Conservation (phyloP, 208 protist genomes). For the Tritrichomonas musculus region DNA sequence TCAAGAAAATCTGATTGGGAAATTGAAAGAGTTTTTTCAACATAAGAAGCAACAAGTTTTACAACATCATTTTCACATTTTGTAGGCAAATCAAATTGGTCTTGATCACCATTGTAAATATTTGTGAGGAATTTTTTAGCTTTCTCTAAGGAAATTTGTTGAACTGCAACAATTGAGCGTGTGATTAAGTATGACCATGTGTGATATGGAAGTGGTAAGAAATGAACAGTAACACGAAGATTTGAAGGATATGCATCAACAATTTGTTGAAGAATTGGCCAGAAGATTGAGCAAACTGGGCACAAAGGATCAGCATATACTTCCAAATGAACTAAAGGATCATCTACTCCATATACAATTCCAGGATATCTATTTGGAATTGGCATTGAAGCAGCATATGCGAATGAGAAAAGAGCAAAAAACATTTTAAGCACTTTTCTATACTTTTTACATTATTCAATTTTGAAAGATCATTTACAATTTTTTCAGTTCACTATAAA, state of each 20-base stretch:
- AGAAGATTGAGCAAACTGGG: background rate
- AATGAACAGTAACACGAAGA: background rate
- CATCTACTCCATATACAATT: too few relatives aligned
- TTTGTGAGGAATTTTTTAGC: background rate
- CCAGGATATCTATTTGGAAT: too few relatives aligned
- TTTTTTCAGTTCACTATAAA: too few relatives aligned
- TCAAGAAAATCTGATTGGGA: background rate
- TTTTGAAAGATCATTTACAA: too few relatives aligned
- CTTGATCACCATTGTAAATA: background rate
- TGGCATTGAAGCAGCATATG: too few relatives aligned
- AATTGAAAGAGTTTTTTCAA: background rate
- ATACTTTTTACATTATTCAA: too few relatives aligned
- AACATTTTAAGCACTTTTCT: too few relatives aligned
- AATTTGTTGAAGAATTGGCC: background rate
- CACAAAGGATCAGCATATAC: background rate
- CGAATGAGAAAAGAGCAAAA: too few relatives aligned
- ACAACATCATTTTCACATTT: background rate
- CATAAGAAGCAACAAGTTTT: background rate
- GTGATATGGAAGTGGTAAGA: constrained; percentile 6
- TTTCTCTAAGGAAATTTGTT: background rate
- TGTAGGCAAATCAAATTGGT: background rate
- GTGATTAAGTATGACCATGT: background rate
- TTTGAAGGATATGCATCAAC: background rate
- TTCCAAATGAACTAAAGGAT: background rate
- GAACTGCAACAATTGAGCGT: background rate